Base-by-base conservation (phyloP, 495 filamentous ascomycete genomes). In the Apodospora peruviana region DNA sequence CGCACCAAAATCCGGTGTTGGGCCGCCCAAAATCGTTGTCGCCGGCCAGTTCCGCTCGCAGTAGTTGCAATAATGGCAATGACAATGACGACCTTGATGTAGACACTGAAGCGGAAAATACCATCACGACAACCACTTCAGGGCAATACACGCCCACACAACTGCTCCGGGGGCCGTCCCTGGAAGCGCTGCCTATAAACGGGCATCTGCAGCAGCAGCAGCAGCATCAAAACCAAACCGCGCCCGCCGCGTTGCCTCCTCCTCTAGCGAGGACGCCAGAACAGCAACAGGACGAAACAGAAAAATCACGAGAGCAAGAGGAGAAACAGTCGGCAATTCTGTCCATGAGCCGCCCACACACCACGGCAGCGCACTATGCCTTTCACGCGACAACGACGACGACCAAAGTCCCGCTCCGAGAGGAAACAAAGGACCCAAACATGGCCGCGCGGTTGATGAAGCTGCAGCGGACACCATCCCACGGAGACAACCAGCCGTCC, bases 321-420 rank as follows among this genome's bases (percentile, higher is more conserved):
- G 40, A 21, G 16, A 20, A 43, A 43, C 27, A 32, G 14, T 7
- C 27, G n/a, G 27, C 27, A 32, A 32, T 32, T 14, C 27, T 32
- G 14, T 39, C 41, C 16, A 43, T 25, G 36, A 36, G 49, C 16
- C 62, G 67, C 1, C 61, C 69, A 5, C 67, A 72, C 56, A 69
- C 66, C 19, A 62, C 69, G 0, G 60, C 69, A 0, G 56, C 66
- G 4, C 60, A 61, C 52, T 74, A 71, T 53, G 45, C 58, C 7
- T 71, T 65, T 11, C 62, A 58, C 12, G 76, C 70, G 12, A 57
- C 59, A 20, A 70, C 65, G n/a, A 68, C 60, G 1, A 74, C 69
- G 8, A 79, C 75, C 7, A 68, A 66, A 18, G 68, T 80, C 8
- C 77, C 75, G 0, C 52, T 80, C 22, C 66, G 67, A 21, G 64